Evolutionary conservation across 805 yeast species (phyloP).

Genomic region (Metschnikowia noctiluminum): DNA sequence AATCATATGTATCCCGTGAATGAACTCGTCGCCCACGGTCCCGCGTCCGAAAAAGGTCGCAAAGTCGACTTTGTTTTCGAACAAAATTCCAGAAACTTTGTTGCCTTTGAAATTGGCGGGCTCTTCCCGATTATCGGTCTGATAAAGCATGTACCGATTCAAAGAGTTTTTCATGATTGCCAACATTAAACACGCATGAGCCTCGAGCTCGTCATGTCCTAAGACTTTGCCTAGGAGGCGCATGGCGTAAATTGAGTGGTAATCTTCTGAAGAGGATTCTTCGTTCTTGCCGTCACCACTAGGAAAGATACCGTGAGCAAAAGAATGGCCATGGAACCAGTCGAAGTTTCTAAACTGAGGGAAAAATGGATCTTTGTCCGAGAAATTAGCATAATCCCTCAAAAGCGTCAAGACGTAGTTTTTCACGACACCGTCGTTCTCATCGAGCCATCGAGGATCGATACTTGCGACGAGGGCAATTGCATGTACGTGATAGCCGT

Average conservation of each 20-base stretch:
- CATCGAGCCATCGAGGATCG: slow-evolving; percentile 41
- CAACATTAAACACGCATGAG: slow-evolving; percentile 56
- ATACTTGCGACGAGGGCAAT: slow-evolving; percentile 65
- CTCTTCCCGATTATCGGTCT: slow-evolving; percentile 51
- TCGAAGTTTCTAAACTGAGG: slow-evolving; percentile 69
- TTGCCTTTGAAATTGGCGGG: slow-evolving; percentile 56
- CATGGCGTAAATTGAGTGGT: slow-evolving; percentile 66
- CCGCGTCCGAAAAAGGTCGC: slow-evolving; percentile 74
- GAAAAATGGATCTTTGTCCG: slow-evolving; percentile 50
- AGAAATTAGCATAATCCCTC: slow-evolving; percentile 68
- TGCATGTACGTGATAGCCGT: slow-evolving; percentile 71
- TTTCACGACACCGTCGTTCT: slow-evolving; percentile 30
- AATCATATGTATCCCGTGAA: slow-evolving; percentile 76
- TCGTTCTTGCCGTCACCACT: slow-evolving; percentile 76
- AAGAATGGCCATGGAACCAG: slow-evolving; percentile 76
- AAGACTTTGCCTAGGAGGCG: slow-evolving; percentile 61
- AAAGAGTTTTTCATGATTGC: slow-evolving; percentile 55
- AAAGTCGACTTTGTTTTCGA: slow-evolving; percentile 70
- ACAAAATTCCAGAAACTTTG: slow-evolving; percentile 69
- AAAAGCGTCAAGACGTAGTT: slow-evolving; percentile 55
- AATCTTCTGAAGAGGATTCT: slow-evolving; percentile 73
- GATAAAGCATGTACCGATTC: slow-evolving; percentile 52
- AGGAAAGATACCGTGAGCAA: slow-evolving; percentile 70
- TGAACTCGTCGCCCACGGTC: slow-evolving; percentile 54
- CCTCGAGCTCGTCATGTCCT: slow-evolving; percentile 50